These are phyloP conservation scores for Rasamsonia emersonii DNA, from an alignment of 2,329 filamentous ascomycete genomes.

Conservation along the genomic window DNA sequence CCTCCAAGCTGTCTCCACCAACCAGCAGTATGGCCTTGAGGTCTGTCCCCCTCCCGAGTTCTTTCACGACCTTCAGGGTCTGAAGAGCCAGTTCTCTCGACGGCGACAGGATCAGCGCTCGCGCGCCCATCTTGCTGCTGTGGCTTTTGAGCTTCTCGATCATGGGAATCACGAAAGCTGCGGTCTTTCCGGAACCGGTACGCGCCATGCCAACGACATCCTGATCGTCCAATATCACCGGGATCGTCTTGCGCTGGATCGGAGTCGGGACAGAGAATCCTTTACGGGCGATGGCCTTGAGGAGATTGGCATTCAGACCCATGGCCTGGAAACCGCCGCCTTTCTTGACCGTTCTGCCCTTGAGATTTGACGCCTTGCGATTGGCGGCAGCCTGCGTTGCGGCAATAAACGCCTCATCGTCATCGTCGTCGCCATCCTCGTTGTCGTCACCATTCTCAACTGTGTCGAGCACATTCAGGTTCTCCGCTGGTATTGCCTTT, in stretches of 20 bases:
- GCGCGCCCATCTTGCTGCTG: conserved; percentile 74
- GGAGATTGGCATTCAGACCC: conserved; percentile 71
- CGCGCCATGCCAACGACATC: conserved; percentile 99
- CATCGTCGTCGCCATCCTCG: conserved; percentile 49
- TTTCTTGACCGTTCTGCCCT: conserved; percentile 83
- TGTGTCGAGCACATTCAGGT: conserved; percentile 50
- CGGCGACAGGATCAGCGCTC: conserved; percentile 82
- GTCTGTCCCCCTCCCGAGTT: conserved; percentile 82
- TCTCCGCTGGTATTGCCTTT: conserved; percentile 23
- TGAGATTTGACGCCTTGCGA: conserved; percentile 71
- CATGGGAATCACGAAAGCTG: conserved; percentile 97
- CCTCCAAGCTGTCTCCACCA: conserved; percentile 89
- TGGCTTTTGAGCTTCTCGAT: conserved; percentile 87
- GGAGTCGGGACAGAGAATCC: conserved; percentile 94
- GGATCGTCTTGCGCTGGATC: conserved; percentile 95
- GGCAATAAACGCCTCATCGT: conserved; percentile 85
- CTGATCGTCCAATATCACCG: conserved; percentile 75
- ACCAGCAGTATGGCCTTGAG: conserved; percentile 83
- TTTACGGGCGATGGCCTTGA: conserved; percentile 87
- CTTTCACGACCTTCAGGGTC: conserved; percentile 92
- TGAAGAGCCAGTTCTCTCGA: conserved; percentile 91
- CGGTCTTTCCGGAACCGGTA: conserved; percentile 98
- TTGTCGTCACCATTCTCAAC: conserved; percentile 30
- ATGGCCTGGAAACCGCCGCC: conserved; percentile 95
- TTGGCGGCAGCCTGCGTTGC: conserved; percentile 80